phyloP scores from a whole-genome alignment of 2,329 filamentous ascomycete species.

The Ustulina deusta region DNA sequence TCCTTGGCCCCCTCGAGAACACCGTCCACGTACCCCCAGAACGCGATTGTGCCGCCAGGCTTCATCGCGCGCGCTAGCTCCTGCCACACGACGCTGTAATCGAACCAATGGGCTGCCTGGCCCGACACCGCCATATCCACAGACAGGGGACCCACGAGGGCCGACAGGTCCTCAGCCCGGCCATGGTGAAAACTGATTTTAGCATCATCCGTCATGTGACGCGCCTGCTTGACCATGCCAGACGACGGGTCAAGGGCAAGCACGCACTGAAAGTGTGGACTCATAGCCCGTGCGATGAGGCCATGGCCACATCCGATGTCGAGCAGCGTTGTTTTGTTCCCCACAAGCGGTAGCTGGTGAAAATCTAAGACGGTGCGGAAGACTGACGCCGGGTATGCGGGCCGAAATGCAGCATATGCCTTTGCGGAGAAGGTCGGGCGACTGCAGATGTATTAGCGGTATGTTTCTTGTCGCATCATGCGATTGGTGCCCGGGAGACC shows the following conservation, averaged over 20 bases:
- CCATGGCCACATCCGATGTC: slow-evolving; percentile 76
- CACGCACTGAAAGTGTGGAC: slow-evolving; percentile 63
- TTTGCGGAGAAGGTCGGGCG: slow-evolving; percentile 67
- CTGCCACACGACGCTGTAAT: slow-evolving; percentile 66
- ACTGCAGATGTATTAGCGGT: slow-evolving; percentile 52
- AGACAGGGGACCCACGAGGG: slow-evolving; percentile 60
- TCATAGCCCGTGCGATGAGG: slow-evolving; percentile 65
- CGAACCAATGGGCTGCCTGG: slow-evolving; percentile 76
- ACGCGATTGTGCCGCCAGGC: slow-evolving; percentile 69
- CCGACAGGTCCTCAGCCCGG: slow-evolving; percentile 63
- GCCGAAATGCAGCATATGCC: slow-evolving; percentile 70
- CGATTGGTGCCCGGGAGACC: slow-evolving; percentile 24
- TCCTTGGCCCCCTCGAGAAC: slow-evolving; percentile 65
- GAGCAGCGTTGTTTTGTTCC: slow-evolving; percentile 53
- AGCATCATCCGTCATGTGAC: slow-evolving; percentile 54
- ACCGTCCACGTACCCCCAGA: slow-evolving; percentile 76
- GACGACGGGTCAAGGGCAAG: slow-evolving; percentile 68
- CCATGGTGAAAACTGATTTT: slow-evolving; percentile 64
- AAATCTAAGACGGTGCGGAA: slow-evolving; percentile 66
- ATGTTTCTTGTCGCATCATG: not conserved
- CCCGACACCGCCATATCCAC: slow-evolving; percentile 65
- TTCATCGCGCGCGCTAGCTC: slow-evolving; percentile 66
- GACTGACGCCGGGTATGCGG: slow-evolving; percentile 67
- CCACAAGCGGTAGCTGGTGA: slow-evolving; percentile 56
- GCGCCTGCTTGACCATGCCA: slow-evolving; percentile 67